Evolutionary conservation across 2,329 filamentous ascomycete species (phyloP).

Genomic region (Fusarium albosuccineum): DNA sequence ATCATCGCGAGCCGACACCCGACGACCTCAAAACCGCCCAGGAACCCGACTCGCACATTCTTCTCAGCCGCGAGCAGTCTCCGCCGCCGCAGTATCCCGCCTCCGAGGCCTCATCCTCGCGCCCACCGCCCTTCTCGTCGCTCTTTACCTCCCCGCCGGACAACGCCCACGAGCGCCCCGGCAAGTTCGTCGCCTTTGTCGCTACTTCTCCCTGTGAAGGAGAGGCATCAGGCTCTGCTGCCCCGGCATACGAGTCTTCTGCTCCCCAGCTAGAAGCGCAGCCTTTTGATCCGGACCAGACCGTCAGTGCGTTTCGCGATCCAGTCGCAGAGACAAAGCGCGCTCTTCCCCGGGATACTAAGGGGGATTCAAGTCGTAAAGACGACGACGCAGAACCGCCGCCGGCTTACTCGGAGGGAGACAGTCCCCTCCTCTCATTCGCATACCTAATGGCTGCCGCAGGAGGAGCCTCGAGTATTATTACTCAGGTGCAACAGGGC

Average conservation of each 20-base stretch:
- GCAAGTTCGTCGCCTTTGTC: constrained; percentile 50
- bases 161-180: constrained; percentile 53
- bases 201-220: constrained; percentile 41
- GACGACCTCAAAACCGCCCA: constrained; percentile 40
- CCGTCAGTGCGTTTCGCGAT: constrained; percentile 60
- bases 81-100: constrained; percentile 72
- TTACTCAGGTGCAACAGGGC: constrained; percentile 97
- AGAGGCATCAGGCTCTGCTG: constrained; percentile 56
- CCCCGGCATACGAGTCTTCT: constrained; percentile 68
- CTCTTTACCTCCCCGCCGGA: constrained; percentile 61
- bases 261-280: constrained; percentile 48
- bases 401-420: constrained; percentile 95
- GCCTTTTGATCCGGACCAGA: constrained; percentile 53
- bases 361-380: constrained; percentile 80
- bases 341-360: constrained; percentile 84
- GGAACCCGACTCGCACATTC: constrained; percentile 41
- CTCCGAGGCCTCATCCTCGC: constrained; percentile 66
- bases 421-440: constrained; percentile 91
- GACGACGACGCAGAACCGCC: constrained; percentile 90
- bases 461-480: constrained; percentile 97
- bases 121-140: constrained; percentile 72
- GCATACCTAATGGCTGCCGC: constrained; percentile 98
- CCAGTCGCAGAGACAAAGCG: constrained; percentile 82
- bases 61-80: constrained; percentile 57
- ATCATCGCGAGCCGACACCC: constrained; percentile 39